Conservation (phyloP, 1,139 yeast species). For the Williopsis jadinii region DNA sequence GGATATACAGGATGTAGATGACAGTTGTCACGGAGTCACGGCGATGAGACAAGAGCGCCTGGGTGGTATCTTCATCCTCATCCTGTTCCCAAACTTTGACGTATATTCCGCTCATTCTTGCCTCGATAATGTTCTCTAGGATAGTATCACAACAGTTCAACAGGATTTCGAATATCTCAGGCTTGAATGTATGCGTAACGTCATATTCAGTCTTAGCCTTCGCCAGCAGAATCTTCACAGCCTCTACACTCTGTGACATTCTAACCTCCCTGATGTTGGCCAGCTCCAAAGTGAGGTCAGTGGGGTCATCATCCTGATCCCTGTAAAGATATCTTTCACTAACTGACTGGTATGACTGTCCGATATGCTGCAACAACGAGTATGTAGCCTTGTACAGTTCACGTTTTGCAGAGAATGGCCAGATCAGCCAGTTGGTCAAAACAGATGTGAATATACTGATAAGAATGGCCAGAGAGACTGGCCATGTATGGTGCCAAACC, state of each 20-base stretch:
- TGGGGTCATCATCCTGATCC: constrained; percentile 38
- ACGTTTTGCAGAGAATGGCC: constrained; percentile 41
- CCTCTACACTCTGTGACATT: constrained; percentile 35
- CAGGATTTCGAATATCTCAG: constrained; percentile 24
- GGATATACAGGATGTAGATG: constrained; percentile 33
- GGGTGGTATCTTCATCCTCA: constrained; percentile 28
- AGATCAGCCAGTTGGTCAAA: constrained; percentile 36
- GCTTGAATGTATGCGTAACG: constrained; percentile 24
- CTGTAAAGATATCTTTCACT: constrained; percentile 42
- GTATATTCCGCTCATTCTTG: constrained; percentile 39
- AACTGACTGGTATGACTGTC: constrained; percentile 40
- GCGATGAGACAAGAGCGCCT: constrained; percentile 34
- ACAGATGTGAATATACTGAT: constrained; percentile 33
- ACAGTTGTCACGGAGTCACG: constrained; percentile 43
- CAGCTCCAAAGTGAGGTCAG: constrained; percentile 34
- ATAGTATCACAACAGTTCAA: constrained; percentile 32
- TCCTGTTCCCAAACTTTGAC: constrained; percentile 41
- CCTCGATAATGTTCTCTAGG: constrained; percentile 37
- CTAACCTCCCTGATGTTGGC: constrained; percentile 42
- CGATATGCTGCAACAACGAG: constrained; percentile 32
- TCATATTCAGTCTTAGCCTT: constrained; percentile 34
- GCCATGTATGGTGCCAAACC: constrained; percentile 35
- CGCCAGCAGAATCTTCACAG: constrained; percentile 31
- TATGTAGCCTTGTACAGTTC: constrained; percentile 36
- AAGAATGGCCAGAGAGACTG: constrained; percentile 31